Percentiles rank a stretch among this genome's conserved stretches.
Evolutionary conservation across 179 eudicot genomes (phyloP).

Genomic region (Gypsophila paniculata): DNA sequence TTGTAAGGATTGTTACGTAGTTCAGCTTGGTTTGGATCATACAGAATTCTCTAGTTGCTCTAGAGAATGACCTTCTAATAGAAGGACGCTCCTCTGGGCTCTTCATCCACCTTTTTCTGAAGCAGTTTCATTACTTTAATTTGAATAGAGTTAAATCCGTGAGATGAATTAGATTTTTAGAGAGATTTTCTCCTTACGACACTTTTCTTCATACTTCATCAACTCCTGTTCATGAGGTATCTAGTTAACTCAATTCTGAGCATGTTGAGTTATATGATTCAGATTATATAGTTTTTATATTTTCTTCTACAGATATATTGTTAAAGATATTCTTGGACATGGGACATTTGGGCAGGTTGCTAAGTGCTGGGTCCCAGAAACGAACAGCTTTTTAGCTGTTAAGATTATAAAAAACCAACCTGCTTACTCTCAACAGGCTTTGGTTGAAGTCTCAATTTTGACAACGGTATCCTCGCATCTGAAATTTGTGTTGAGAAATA

Average conservation of each 20-base stretch:
- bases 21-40: too few species aligned
- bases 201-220: neutral
- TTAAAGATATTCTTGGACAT: slow-evolving; percentile 94
- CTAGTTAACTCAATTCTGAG: neutral
- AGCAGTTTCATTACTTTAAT: too few species aligned
- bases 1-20: too few species aligned
- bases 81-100: too few species aligned
- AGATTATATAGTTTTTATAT: neutral
- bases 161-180: too few species aligned
- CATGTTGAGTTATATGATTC: neutral
- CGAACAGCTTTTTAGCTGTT: slow-evolving; percentile 75
- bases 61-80: too few species aligned
- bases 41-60: too few species aligned
- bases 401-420: slow-evolving; percentile 94
- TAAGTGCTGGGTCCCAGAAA: slow-evolving; percentile 88
- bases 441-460: slow-evolving; percentile 92
- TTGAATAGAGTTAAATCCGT: too few species aligned
- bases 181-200: too few species aligned
- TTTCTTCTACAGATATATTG: slow-evolving; percentile 64
- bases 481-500: slow-evolving; percentile 9
- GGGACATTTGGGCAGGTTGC: slow-evolving; percentile 99
- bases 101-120: too few species aligned
- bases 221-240: neutral
- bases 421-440: slow-evolving; percentile 89
- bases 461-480: slow-evolving; percentile 49